phyloP scores from a whole-genome alignment of 805 yeast species.

The Metschnikowia picachoensis region DNA sequence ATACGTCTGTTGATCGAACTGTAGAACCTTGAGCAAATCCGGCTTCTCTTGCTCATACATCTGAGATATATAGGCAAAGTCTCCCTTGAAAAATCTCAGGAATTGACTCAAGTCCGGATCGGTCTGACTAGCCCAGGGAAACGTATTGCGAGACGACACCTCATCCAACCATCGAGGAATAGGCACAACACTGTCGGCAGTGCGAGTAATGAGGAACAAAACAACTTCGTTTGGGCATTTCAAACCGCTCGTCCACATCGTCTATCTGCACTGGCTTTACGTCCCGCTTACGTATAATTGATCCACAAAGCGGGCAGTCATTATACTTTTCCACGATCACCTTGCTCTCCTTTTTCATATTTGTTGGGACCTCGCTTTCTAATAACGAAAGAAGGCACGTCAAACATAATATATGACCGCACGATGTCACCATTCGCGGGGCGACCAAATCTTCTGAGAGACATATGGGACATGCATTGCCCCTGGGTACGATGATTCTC shows the following conservation, averaged over 20 bases:
- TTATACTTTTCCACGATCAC: constrained; percentile 46
- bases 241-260: constrained; percentile 50
- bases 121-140: constrained; percentile 50
- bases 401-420: constrained; percentile 90
- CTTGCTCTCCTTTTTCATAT: constrained; percentile 32
- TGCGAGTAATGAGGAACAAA: constrained; percentile 58
- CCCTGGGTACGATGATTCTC: constrained; percentile 70
- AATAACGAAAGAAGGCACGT: constrained; percentile 75
- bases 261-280: constrained; percentile 61
- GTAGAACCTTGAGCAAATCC: constrained; percentile 46
- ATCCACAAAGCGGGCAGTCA: constrained; percentile 80
- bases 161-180: constrained; percentile 37
- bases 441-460: constrained; percentile 79
- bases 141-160: constrained; percentile 24
- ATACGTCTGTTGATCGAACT: constrained; percentile 57
- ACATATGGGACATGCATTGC: constrained; percentile 89
- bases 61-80: constrained; percentile 46
- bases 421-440: constrained; percentile 83
- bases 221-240: constrained; percentile 55
- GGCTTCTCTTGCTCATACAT: constrained; percentile 60
- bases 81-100: constrained; percentile 69
- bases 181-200: constrained; percentile 46
- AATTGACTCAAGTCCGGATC: constrained; percentile 36
- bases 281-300: constrained; percentile 47
- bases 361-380: constrained; percentile 46